A percentile compares a stretch with the other conserved stretches of the same genome.
These are phyloP conservation scores for Candida dajiaensis DNA, from an alignment of 805 yeast genomes.

Conservation along the genomic window DNA sequence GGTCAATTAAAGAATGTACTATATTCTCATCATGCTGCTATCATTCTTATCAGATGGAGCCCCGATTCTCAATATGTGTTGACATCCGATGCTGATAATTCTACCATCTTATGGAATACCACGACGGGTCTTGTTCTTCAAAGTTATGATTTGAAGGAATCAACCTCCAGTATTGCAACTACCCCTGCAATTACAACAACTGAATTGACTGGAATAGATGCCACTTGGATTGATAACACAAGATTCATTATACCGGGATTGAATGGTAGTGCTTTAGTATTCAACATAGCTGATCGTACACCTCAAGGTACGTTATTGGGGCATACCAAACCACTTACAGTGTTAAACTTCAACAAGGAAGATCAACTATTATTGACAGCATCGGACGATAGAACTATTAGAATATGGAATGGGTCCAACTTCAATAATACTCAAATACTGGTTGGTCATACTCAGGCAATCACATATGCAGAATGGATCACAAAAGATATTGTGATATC, in stretches of 20 bases:
- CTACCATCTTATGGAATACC: conserved; percentile 62
- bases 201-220: conserved; percentile 41
- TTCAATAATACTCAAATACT: conserved; percentile 44
- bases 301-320: conserved; percentile 55
- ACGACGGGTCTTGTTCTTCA: conserved; percentile 43
- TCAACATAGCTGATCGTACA: conserved; percentile 39
- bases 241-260: conserved; percentile 69
- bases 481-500: conserved; percentile 36
- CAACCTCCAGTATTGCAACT: conserved; percentile 23
- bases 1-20: conserved; percentile 58
- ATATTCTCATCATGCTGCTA: conserved; percentile 47
- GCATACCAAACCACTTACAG: conserved; percentile 53
- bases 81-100: conserved; percentile 52
- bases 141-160: conserved; percentile 33
- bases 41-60: conserved; percentile 58
- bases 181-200: conserved; percentile 1
- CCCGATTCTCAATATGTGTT: conserved; percentile 46
- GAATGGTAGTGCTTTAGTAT: conserved; percentile 48
- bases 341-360: conserved; percentile 45
- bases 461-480: conserved; percentile 54
- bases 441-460: conserved; percentile 52
- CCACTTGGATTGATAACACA: conserved; percentile 66
- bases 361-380: conserved; percentile 61
- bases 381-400: conserved; percentile 68
- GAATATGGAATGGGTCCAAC: conserved; percentile 70